Conservation (phyloP, 2,329 filamentous ascomycete species). For the Cadophora malorum region DNA sequence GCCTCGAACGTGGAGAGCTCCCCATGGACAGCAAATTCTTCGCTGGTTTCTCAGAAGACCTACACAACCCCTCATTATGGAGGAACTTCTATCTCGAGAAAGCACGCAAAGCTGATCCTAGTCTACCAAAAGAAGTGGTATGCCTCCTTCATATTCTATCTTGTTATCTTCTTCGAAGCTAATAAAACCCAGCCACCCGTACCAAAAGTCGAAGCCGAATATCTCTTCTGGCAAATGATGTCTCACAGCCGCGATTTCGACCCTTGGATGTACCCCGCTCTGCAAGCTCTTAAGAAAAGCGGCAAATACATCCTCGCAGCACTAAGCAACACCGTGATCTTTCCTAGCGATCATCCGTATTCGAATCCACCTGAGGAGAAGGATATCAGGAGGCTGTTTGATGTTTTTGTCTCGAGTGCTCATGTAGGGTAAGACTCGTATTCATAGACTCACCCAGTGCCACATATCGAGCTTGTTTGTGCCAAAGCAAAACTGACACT, state of each 20-base stretch:
- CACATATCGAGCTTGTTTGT: too few relatives aligned
- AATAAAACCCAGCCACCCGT: constrained; percentile 59
- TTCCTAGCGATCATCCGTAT: constrained; percentile 76
- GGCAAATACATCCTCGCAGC: constrained; percentile 77
- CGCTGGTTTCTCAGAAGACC: constrained; percentile 74
- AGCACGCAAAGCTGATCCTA: constrained; percentile 46
- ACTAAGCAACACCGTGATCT: constrained; percentile 88
- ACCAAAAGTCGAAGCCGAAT: constrained; percentile 77
- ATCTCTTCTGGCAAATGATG: constrained; percentile 95
- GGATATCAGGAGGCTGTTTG: constrained; percentile 73
- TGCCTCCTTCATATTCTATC: neutral
- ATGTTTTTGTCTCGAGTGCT: constrained; percentile 75
- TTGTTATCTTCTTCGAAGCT: neutral
- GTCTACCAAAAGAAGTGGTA: constrained; percentile 43
- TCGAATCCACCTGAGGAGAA: constrained; percentile 58
- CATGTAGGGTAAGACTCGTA: constrained; percentile 25
- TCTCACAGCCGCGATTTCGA: constrained; percentile 70
- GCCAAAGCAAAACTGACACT: neutral
- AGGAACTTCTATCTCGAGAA: constrained; percentile 13
- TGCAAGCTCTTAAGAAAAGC: constrained; percentile 70
- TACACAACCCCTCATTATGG: constrained; percentile 74
- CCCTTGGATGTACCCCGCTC: constrained; percentile 86
- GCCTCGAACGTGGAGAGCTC: constrained; percentile 84
- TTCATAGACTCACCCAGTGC: too few relatives aligned
- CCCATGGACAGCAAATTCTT: constrained; percentile 79